Percentiles rank a stretch among this genome's conserved stretches.
These are phyloP conservation scores for Trifolium repens DNA, from an alignment of 306 rosid genomes.

Conservation along the genomic window DNA sequence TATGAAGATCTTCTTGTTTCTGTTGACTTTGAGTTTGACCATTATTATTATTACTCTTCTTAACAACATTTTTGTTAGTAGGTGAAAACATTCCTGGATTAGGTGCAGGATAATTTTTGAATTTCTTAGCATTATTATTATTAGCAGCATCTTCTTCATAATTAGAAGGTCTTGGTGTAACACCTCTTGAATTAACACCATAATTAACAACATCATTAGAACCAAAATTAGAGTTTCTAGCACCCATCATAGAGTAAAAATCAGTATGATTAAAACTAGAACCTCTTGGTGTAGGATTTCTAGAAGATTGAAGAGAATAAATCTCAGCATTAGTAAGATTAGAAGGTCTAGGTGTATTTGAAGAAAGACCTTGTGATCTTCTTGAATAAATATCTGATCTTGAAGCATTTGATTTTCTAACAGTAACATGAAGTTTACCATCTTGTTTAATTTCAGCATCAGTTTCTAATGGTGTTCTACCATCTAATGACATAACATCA, in stretches of 20 bases:
- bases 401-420: constrained; percentile 82
- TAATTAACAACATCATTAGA: constrained; percentile 61
- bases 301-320: constrained; percentile 78
- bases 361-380: constrained; percentile 74
- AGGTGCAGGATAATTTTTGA: constrained; percentile 81
- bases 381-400: constrained; percentile 83
- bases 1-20: constrained; percentile 74
- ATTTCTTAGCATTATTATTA: constrained; percentile 40
- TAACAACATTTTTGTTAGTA: constrained; percentile 50
- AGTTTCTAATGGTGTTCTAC: constrained; percentile 75
- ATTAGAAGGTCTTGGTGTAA: constrained; percentile 84
- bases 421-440: constrained; percentile 87
- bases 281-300: constrained; percentile 91
- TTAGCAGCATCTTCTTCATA: constrained; percentile 65
- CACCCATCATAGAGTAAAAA: constrained; percentile 85
- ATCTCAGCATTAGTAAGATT: constrained; percentile 93
- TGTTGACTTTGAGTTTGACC: constrained; percentile 56
- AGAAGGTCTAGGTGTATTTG: constrained; percentile 76
- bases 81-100: constrained; percentile 94
- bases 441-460: constrained; percentile 89
- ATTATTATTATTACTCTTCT: constrained; percentile 47
- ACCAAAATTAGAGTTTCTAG: constrained; percentile 78
- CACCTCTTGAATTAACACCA: constrained; percentile 81
- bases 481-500: constrained; percentile 84
- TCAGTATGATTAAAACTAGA: constrained; percentile 89